Percentiles rank a stretch among this genome's conserved stretches.
Conservation (phyloP, 2,329 filamentous ascomycete species). For the Fusarium proliferatum region DNA sequence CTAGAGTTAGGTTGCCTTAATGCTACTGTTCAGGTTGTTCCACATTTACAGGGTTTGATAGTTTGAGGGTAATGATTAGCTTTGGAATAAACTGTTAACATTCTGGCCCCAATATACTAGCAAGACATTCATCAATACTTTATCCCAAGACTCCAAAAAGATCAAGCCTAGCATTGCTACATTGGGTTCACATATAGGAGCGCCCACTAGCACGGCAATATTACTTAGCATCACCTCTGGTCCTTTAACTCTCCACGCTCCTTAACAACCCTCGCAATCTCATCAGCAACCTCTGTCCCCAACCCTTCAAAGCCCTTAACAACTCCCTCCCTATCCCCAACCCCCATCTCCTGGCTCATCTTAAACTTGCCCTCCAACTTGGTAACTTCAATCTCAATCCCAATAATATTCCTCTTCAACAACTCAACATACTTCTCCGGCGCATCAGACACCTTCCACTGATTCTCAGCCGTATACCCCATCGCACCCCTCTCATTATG, state of each 20-base stretch:
- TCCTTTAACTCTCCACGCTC: slow-evolving; percentile 35
- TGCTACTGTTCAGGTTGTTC: too few species aligned
- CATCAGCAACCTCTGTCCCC: slow-evolving; percentile 42
- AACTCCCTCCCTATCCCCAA: slow-evolving; percentile 66
- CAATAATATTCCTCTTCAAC: slow-evolving; percentile 68
- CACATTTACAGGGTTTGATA: too few species aligned
- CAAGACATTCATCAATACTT: too few species aligned
- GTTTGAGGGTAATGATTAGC: too few species aligned
- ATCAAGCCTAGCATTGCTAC: too few species aligned
- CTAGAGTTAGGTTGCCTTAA: too few species aligned
- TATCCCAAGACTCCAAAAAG: too few species aligned
- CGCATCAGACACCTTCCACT: slow-evolving; percentile 68
- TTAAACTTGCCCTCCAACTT: slow-evolving; percentile 71
- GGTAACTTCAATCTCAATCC: slow-evolving; percentile 67
- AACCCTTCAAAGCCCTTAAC: slow-evolving; percentile 62
- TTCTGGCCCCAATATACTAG: too few species aligned
- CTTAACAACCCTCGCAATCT: slow-evolving; percentile 46
- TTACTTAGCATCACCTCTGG: too few species aligned
- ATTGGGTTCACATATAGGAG: too few species aligned
- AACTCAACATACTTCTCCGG: slow-evolving; percentile 65
- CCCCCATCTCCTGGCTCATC: slow-evolving; percentile 70
- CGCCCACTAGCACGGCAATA: too few species aligned
- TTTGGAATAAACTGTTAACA: too few species aligned
- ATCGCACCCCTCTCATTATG: slow-evolving; percentile 65
- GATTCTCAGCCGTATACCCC: slow-evolving; percentile 57